These are phyloP conservation scores for Moringa oleifera DNA, from an alignment of 345 rosid species.

Conservation along the genomic window DNA sequence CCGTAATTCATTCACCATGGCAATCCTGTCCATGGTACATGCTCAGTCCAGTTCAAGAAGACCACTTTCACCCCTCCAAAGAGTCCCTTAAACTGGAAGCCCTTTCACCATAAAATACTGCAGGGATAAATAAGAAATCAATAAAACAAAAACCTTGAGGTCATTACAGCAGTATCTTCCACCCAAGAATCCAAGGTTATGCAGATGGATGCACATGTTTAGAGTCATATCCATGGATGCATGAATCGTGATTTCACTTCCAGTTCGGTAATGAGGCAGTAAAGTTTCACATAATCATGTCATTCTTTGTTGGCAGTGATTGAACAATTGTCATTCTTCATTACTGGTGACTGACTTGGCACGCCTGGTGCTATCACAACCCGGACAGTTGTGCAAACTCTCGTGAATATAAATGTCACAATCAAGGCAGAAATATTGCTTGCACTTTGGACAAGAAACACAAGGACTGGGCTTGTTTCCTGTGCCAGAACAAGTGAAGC, in stretches of 20 bases:
- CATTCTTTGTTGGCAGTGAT: no score
- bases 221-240: not conserved
- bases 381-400: slow-evolving; percentile 93
- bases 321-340: not conserved
- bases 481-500: slow-evolving; percentile 22
- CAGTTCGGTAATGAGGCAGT: no score
- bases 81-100: not conserved
- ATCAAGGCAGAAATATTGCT: slow-evolving; percentile 71
- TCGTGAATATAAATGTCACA: slow-evolving; percentile 93
- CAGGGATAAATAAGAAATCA: not conserved
- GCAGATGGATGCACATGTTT: not conserved
- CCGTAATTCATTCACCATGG: no score
- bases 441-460: slow-evolving; percentile 69
- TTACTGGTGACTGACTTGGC: slow-evolving; percentile 13
- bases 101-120: not conserved
- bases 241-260: not conserved
- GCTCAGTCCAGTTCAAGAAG: no score
- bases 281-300: no score
- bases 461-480: slow-evolving; percentile 53
- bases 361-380: slow-evolving; percentile 71
- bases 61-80: not conserved
- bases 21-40: not conserved
- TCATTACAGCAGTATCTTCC: not conserved
- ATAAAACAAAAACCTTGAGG: not conserved
- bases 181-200: not conserved